Evolutionary conservation across 441 rosid species (phyloP).

Genomic region (Theobroma grandiflorum): DNA sequence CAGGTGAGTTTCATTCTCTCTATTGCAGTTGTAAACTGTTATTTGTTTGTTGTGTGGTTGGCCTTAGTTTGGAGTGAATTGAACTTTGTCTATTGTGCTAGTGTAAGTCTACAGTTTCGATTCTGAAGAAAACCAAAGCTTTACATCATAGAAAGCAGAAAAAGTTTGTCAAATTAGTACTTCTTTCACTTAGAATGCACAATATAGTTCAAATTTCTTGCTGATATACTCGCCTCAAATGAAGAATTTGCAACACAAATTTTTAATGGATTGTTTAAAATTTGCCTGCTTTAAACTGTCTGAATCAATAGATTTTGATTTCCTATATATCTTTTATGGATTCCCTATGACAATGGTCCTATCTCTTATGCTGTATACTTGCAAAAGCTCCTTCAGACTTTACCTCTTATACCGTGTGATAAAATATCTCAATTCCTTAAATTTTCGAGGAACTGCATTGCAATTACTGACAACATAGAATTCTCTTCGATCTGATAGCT

Average conservation of each 20-base stretch:
- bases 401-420: background rate
- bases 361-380: background rate
- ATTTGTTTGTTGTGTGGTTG: too few relatives aligned
- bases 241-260: background rate
- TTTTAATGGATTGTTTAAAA: background rate
- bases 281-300: background rate
- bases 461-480: background rate
- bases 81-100: too few relatives aligned
- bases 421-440: background rate
- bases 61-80: background rate
- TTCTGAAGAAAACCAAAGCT: too few relatives aligned
- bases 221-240: background rate
- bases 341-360: background rate
- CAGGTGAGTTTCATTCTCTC: constrained; percentile 34
- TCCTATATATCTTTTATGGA: background rate
- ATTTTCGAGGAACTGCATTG: background rate
- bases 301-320: background rate
- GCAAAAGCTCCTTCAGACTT: background rate
- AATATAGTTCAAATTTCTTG: background rate
- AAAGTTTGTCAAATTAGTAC: too few relatives aligned
- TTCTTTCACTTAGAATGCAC: too few relatives aligned
- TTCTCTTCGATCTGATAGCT: background rate
- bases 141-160: too few relatives aligned
- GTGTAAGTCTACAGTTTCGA: too few relatives aligned
- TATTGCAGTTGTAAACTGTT: background rate